These are phyloP conservation scores for Arbutus unedo DNA, from an alignment of 148 eudicot genomes.

Conservation along the genomic window DNA sequence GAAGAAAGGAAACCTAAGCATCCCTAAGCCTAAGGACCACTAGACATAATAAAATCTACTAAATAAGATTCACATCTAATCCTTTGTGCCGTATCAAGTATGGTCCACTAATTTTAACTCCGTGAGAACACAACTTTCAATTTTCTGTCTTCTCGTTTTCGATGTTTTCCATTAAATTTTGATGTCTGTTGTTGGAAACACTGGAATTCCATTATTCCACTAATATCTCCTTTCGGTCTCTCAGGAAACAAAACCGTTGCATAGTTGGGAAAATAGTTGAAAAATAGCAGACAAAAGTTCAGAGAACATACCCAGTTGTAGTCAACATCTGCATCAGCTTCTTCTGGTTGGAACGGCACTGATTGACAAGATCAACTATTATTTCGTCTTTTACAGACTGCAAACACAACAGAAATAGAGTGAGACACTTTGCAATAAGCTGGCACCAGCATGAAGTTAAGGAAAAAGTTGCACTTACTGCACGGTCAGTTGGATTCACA, in stretches of 20 bases:
- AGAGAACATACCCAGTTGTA: conserved; percentile 54
- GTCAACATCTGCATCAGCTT: conserved; percentile 82
- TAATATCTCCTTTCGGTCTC: too few relatives aligned
- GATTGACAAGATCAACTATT: conserved; percentile 78
- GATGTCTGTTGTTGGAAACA: too few relatives aligned
- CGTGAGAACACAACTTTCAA: neutral
- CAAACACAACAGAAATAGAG: conserved; percentile 14
- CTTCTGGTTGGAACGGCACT: conserved; percentile 84
- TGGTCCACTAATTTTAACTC: neutral
- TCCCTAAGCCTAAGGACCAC: neutral
- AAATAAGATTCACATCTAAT: neutral
- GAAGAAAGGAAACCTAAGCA: neutral
- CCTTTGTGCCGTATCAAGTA: neutral
- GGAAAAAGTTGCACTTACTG: conserved; percentile 37
- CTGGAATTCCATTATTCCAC: too few relatives aligned
- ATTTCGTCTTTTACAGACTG: conserved; percentile 93
- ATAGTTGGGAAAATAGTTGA: neutral
- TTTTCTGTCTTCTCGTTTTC: neutral
- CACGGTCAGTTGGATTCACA: conserved; percentile 65
- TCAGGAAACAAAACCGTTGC: neutral
- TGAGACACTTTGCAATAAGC: neutral
- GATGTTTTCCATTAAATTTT: too few relatives aligned
- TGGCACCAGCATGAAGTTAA: neutral
- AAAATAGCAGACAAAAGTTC: neutral
- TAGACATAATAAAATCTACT: neutral